Evolutionary conservation across 225 moss, liverwort and hornwort genomes (phyloP).

Genomic region (Marchantia paleacea): DNA sequence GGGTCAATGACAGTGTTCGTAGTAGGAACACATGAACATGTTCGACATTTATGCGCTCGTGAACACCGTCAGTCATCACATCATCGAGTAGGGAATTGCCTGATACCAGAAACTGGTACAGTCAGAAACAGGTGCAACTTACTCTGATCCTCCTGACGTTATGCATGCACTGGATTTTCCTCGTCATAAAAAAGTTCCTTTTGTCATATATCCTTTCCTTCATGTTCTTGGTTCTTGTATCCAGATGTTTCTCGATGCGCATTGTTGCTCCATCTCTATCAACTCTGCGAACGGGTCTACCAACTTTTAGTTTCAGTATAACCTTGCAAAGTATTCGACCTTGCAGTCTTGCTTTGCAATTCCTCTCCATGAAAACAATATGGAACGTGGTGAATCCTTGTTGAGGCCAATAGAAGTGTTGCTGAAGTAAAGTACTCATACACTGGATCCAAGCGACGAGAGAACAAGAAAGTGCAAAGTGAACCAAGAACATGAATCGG

Average conservation of each 20-base stretch:
- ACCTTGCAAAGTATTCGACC: too few species aligned
- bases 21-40: too few species aligned
- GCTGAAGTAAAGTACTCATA: too few species aligned
- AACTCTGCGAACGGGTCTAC: constrained; percentile 25
- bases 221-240: constrained; percentile 20
- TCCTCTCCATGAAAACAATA: not conserved
- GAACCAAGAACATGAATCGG: too few species aligned
- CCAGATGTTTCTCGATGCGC: constrained; percentile 42
- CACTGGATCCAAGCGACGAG: too few species aligned
- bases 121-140: not conserved
- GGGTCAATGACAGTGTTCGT: too few species aligned
- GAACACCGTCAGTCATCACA: too few species aligned
- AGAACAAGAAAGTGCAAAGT: too few species aligned
- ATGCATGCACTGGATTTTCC: constrained; percentile 36
- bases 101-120: not conserved
- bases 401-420: too few species aligned
- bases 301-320: too few species aligned
- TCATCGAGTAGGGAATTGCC: not conserved
- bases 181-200: constrained; percentile 32
- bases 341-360: too few species aligned
- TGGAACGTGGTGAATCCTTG: not conserved
- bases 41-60: too few species aligned
- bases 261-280: constrained; percentile 41
- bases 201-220: constrained; percentile 30
- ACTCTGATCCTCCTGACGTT: constrained; percentile 43